A percentile compares a stretch with the other conserved stretches of the same genome.
Conservation (phyloP, 306 rosid genomes). For the Adenanthera pavonina region DNA sequence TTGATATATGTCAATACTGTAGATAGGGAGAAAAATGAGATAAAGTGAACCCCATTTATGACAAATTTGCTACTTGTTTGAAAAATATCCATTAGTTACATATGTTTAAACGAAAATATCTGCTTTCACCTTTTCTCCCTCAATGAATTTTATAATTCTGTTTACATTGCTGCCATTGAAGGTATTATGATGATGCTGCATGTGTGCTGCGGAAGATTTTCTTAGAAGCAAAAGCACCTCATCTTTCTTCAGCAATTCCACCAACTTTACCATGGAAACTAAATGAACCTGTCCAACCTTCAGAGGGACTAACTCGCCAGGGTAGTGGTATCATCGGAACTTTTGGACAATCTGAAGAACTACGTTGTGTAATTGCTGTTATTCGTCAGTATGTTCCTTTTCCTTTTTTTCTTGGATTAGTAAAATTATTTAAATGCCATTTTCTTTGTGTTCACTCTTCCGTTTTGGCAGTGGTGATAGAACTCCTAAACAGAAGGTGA, state of each 20-base stretch:
- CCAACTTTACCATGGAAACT: constrained; percentile 93
- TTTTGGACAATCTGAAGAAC: constrained; percentile 92
- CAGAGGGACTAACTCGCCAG: constrained; percentile 88
- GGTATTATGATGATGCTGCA: constrained; percentile 97
- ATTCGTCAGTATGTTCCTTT: constrained; percentile 85
- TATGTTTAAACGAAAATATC: neutral
- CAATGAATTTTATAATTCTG: constrained; percentile 29
- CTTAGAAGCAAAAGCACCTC: constrained; percentile 96
- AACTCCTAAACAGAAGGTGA: constrained; percentile 99
- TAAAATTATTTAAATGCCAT: constrained; percentile 26
- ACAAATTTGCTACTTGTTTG: neutral
- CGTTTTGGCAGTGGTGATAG: constrained; percentile 88
- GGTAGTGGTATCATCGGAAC: constrained; percentile 89
- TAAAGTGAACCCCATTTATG: neutral
- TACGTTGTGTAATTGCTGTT: constrained; percentile 92
- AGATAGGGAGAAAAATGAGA: neutral
- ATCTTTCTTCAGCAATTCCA: constrained; percentile 92
- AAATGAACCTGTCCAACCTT: constrained; percentile 71
- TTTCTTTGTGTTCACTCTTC: constrained; percentile 39
- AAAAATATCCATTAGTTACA: constrained; percentile 16
- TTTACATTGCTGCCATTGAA: constrained; percentile 43
- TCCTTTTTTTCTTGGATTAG: neutral
- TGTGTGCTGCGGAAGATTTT: constrained; percentile 96
- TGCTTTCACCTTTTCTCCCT: constrained; percentile 24
- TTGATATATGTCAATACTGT: neutral